These are phyloP conservation scores for Acorus calamus DNA, from an alignment of 106 monocot species.

Conservation along the genomic window DNA sequence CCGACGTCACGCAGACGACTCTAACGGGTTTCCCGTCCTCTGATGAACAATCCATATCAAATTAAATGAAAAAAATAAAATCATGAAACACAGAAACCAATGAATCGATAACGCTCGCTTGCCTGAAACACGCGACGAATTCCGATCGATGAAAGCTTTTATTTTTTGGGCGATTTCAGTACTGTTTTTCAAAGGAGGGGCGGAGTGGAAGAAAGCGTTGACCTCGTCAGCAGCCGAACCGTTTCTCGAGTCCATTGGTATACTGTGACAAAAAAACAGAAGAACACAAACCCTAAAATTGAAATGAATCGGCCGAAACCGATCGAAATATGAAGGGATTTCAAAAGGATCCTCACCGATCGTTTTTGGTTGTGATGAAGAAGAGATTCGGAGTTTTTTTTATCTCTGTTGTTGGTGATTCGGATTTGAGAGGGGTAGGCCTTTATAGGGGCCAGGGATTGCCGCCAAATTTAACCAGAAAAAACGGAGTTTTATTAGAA, in stretches of 20 bases:
- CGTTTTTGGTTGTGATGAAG: too few species aligned
- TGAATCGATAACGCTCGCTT: neutral
- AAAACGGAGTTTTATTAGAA: too few species aligned
- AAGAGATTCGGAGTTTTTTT: too few species aligned
- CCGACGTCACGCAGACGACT: conserved; percentile 92
- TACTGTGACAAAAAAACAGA: neutral
- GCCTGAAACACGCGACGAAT: conserved; percentile 28
- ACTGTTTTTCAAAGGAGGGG: conserved; percentile 45
- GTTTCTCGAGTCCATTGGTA: conserved; percentile 10
- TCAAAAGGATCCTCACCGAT: too few species aligned
- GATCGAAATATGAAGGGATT: too few species aligned
- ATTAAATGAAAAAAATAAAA: neutral
- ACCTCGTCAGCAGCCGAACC: conserved; percentile 16
- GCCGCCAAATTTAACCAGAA: too few species aligned
- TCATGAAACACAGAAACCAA: neutral
- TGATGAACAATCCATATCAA: conserved; percentile 8
- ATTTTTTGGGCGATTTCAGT: conserved; percentile 32
- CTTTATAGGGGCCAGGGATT: too few species aligned
- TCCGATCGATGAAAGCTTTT: conserved; percentile 24
- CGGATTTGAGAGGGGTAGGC: too few species aligned
- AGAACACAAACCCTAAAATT: too few species aligned
- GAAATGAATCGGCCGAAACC: too few species aligned
- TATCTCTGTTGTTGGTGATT: too few species aligned
- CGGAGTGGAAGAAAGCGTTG: conserved; percentile 55
- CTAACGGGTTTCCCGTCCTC: conserved; percentile 24